Evolutionary conservation across 768 basidiomycete species (phyloP), one percentile per base, ranked within the genome.

Genomic region (Epithele typhae): DNA sequence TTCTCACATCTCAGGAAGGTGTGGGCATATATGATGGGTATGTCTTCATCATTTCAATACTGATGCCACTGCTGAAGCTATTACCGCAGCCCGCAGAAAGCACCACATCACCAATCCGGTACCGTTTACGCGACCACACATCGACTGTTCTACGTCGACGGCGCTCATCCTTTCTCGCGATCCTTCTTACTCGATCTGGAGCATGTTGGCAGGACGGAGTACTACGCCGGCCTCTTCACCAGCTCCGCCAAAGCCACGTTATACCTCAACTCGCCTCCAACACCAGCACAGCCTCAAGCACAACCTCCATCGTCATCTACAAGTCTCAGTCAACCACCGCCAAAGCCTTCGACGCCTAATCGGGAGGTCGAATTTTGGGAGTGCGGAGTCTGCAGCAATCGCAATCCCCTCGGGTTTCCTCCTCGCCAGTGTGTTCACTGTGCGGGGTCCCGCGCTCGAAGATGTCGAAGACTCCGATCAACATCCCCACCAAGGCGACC

Each of bases 1-100:
- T 88, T 24, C 67, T 88, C 2, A 72, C 79, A 6, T 78, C 75
- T 37, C 90, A 92, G 60, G 86, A 91, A 37, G 70, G 69, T 41
- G 84, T 97, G 5, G 94, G 94, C 1, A 82, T 98, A 45, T 98
- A 98, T 59, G 84, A 93, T 55, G 92, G 91, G 93, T 94, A 64
- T 52, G 84, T 68, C 47, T 14, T 33, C 21, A 43, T 38, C 15
- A 27, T 24, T 21, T 5, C 22, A 24, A 14, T 19, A 30, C 54
- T 11, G 7, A 38, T 17, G 17, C 4, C 35, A 15, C 22, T 1
- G 10, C 12, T 15, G 3, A 10, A 21, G 57, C 65, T 62, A 60
- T 63, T 57, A 40, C 49, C 55, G 35, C 61, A 96, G 92, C 43
- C 74, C 74, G 46, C 85, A 91, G 73, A 95, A 95, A 68, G 75